These are phyloP conservation scores for Helminthosporium solani DNA, from an alignment of 2,329 filamentous ascomycete genomes.

Conservation along the genomic window DNA sequence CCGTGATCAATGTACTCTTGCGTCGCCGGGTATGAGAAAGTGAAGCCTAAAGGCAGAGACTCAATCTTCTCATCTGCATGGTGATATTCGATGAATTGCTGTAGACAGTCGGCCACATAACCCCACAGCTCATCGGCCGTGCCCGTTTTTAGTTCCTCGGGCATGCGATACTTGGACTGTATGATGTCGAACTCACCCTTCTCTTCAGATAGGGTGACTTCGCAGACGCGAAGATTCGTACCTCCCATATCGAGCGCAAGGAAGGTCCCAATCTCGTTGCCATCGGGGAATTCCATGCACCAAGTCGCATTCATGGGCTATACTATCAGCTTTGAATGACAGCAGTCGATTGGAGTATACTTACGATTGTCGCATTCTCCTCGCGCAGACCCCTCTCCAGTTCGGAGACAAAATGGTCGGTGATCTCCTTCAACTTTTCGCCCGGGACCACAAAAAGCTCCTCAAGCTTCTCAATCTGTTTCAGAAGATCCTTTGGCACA, in stretches of 20 bases:
- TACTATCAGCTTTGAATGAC: background rate
- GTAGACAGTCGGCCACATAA: slow-evolving; percentile 89
- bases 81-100: slow-evolving; percentile 89
- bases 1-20: slow-evolving; percentile 94
- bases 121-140: slow-evolving; percentile 87
- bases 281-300: slow-evolving; percentile 89
- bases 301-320: slow-evolving; percentile 98
- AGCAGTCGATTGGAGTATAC: slow-evolving; percentile 39
- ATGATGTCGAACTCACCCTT: slow-evolving; percentile 95
- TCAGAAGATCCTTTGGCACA: slow-evolving; percentile 78
- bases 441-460: slow-evolving; percentile 76
- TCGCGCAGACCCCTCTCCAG: slow-evolving; percentile 82
- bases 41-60: slow-evolving; percentile 82
- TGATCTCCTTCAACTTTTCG: slow-evolving; percentile 83
- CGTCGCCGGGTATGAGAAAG: slow-evolving; percentile 92
- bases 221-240: slow-evolving; percentile 92
- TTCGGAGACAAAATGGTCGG: slow-evolving; percentile 84
- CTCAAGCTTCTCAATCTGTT: slow-evolving; percentile 82
- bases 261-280: slow-evolving; percentile 82
- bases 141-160: slow-evolving; percentile 88
- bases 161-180: slow-evolving; percentile 94
- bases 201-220: slow-evolving; percentile 83
- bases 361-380: slow-evolving; percentile 88
- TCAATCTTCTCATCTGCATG: slow-evolving; percentile 66
- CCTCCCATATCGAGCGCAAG: slow-evolving; percentile 95